These are phyloP conservation scores for Penicillium goetzii DNA, from an alignment of 495 filamentous ascomycete genomes.

Conservation along the genomic window DNA sequence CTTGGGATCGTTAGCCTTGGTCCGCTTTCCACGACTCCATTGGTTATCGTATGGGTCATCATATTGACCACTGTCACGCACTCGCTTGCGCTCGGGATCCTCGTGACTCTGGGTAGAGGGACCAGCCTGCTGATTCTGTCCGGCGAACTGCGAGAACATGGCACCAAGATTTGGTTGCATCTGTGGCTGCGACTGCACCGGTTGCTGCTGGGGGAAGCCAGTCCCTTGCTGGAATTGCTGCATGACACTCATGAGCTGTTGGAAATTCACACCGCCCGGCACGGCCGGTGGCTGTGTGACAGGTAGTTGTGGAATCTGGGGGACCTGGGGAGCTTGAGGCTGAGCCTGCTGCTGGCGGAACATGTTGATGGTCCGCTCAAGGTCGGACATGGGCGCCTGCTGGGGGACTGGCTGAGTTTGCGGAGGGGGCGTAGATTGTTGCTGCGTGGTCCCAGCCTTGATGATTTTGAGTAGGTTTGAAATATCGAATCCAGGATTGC, in stretches of 20 bases:
- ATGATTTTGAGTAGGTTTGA: slow-evolving; percentile 53
- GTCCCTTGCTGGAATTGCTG: slow-evolving; percentile 40
- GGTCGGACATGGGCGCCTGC: slow-evolving; percentile 37
- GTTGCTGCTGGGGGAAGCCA: slow-evolving; percentile 31
- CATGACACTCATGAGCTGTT: slow-evolving; percentile 43
- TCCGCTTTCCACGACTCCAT: slow-evolving; percentile 42
- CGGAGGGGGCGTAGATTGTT: slow-evolving; percentile 36
- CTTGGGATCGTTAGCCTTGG: slow-evolving; percentile 37
- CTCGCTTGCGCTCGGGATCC: slow-evolving; percentile 51
- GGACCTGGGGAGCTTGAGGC: slow-evolving; percentile 34
- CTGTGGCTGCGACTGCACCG: slow-evolving; percentile 27
- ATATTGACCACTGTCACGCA: slow-evolving; percentile 39
- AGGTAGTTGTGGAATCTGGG: slow-evolving; percentile 38
- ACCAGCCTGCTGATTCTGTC: slow-evolving; percentile 36
- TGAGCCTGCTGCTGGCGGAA: slow-evolving; percentile 50
- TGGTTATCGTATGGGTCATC: slow-evolving; percentile 37
- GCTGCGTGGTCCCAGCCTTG: slow-evolving; percentile 39
- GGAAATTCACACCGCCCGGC: slow-evolving; percentile 36
- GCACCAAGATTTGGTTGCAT: slow-evolving; percentile 50
- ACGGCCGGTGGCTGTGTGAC: slow-evolving; percentile 26
- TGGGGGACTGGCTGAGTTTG: slow-evolving; percentile 29
- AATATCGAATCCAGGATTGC: slow-evolving; percentile 47
- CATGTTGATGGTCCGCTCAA: slow-evolving; percentile 49
- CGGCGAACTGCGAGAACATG: slow-evolving; percentile 53
- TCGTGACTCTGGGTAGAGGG: slow-evolving; percentile 36